These are phyloP conservation scores for Pleurotus platypus DNA, from an alignment of 768 basidiomycete genomes.

Conservation along the genomic window DNA sequence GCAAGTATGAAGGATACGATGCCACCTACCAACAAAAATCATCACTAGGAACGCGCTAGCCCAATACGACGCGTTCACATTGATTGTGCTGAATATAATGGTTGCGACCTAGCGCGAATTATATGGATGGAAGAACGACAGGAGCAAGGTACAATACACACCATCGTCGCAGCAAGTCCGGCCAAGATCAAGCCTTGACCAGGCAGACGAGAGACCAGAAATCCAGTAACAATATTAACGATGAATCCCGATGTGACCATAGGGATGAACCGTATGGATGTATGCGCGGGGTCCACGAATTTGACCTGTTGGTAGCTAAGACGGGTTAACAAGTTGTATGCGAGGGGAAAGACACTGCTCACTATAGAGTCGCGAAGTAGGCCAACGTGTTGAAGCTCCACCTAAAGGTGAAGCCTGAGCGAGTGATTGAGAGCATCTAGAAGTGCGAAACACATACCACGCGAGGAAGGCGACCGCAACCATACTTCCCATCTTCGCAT, in stretches of 20 bases:
- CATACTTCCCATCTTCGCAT: conserved; percentile 23
- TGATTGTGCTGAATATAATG: conserved; percentile 26
- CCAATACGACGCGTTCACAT: conserved; percentile 28
- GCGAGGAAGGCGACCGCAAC: conserved; percentile 27
- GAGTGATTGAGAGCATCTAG: background rate
- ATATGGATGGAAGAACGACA: background rate
- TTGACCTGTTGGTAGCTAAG: conserved; percentile 28
- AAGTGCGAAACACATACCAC: conserved; percentile 16
- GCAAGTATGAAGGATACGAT: no score
- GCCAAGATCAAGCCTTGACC: conserved; percentile 23
- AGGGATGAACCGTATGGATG: conserved; percentile 27
- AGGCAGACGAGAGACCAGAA: conserved; percentile 20
- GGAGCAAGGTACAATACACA: conserved; percentile 12
- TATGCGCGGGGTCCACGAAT: conserved; percentile 22
- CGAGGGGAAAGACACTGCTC: background rate
- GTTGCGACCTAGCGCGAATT: conserved; percentile 20
- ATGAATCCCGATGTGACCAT: conserved; percentile 25
- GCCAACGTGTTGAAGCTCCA: conserved; percentile 28
- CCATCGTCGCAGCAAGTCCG: conserved; percentile 24
- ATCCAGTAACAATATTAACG: conserved; percentile 16
- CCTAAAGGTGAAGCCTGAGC: background rate
- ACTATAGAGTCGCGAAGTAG: conserved; percentile 28
- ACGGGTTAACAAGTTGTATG: background rate
- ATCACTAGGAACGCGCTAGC: conserved; percentile 25
- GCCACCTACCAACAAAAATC: conserved; percentile 17